phyloP scores from a whole-genome alignment of 768 basidiomycete species.

The Calocera cornea region DNA sequence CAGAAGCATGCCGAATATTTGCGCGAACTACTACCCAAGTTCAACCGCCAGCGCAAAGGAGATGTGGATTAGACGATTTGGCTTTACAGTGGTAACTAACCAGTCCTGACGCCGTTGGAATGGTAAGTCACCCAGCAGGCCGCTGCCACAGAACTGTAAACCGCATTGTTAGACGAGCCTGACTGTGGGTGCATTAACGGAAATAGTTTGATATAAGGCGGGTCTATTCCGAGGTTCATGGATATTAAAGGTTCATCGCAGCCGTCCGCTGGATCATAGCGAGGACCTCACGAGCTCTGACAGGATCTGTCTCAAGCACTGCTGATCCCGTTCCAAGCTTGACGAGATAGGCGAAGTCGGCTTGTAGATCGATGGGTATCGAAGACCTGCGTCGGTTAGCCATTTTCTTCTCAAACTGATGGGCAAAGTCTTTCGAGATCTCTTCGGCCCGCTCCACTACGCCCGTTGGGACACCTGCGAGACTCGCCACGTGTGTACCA shows the following conservation, averaged over 20 bases:
- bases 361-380: constrained; percentile 70
- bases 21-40: constrained; percentile 81
- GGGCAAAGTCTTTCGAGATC: constrained; percentile 74
- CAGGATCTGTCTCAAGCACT: not conserved
- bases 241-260: not conserved
- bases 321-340: constrained; percentile 11
- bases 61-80: constrained; percentile 11
- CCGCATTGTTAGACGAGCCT: too few species aligned
- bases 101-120: too few species aligned
- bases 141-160: too few species aligned
- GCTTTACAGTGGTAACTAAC: too few species aligned
- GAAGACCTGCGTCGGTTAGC: constrained; percentile 31
- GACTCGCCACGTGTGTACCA: constrained; percentile 85
- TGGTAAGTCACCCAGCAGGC: too few species aligned
- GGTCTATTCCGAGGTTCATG: too few species aligned
- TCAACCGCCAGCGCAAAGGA: constrained; percentile 52
- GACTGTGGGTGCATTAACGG: too few species aligned
- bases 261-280: not conserved
- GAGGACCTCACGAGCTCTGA: not conserved
- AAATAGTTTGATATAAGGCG: too few species aligned
- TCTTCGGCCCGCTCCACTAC: constrained; percentile 82
- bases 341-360: constrained; percentile 76
- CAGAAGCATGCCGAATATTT: constrained; percentile 86
- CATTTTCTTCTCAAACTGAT: constrained; percentile 49
- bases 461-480: constrained; percentile 76